Evolutionary conservation across 2,329 filamentous ascomycete species (phyloP).

Genomic region (Emergomyces orientalis): DNA sequence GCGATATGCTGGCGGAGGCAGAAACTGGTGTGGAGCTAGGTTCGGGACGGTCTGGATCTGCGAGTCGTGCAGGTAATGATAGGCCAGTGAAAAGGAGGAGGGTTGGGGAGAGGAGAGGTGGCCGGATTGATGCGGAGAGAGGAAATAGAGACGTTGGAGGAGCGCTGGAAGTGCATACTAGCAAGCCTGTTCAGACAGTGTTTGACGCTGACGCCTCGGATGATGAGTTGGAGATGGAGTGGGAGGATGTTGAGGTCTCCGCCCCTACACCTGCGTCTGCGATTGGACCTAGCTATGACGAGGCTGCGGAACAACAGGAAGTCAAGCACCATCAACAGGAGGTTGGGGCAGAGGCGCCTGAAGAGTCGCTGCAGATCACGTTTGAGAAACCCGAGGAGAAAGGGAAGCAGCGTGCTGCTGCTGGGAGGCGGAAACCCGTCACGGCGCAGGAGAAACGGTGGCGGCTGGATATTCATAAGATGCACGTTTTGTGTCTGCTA

Average conservation of each 20-base stretch:
- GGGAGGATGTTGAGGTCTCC: slow-evolving; percentile 50
- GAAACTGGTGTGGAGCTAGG: not conserved
- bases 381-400: slow-evolving; percentile 26
- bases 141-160: slow-evolving; percentile 11
- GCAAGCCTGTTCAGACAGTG: slow-evolving; percentile 24
- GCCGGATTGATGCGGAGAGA: slow-evolving; percentile 9
- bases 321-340: not conserved
- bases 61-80: slow-evolving; percentile 2
- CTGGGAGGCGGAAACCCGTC: slow-evolving; percentile 42
- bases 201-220: slow-evolving; percentile 48
- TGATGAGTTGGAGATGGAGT: slow-evolving; percentile 40
- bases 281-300: slow-evolving; percentile 7
- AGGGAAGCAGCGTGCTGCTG: slow-evolving; percentile 18
- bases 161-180: not conserved
- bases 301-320: not conserved
- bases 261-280: slow-evolving; percentile 23
- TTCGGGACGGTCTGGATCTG: slow-evolving; percentile 3
- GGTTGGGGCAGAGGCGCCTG: slow-evolving; percentile 10
- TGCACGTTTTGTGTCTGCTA: slow-evolving; percentile 74
- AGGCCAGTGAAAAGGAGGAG: slow-evolving; percentile 14
- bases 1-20: slow-evolving; percentile 37
- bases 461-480: slow-evolving; percentile 72
- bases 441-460: slow-evolving; percentile 49
- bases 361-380: slow-evolving; percentile 30
- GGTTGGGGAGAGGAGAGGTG: slow-evolving; percentile 16